Conservation (phyloP, 306 rosid genomes). For the Aeschynomene evenia region DNA sequence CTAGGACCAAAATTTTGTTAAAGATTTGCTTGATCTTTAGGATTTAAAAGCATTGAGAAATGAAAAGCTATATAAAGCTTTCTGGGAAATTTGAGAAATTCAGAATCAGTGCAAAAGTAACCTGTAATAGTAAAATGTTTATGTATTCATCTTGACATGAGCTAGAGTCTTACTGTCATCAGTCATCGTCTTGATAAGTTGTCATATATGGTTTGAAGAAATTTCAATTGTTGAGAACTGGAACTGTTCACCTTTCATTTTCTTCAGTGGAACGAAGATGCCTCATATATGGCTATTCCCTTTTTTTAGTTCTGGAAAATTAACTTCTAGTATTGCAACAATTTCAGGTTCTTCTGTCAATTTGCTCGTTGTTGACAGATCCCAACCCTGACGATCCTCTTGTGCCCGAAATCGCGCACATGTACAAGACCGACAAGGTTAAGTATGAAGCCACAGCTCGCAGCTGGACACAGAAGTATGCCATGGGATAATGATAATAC, state of each 20-base stretch:
- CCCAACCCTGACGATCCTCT: conserved; percentile 92
- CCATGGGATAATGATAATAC: conserved; percentile 61
- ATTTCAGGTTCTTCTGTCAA: conserved; percentile 75
- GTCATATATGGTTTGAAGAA: background rate
- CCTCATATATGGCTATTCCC: background rate
- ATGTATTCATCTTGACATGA: background rate
- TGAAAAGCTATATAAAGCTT: background rate
- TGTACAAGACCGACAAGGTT: conserved; percentile 80
- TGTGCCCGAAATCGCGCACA: conserved; percentile 89
- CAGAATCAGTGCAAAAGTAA: background rate
- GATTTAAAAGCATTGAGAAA: background rate
- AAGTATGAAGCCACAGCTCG: conserved; percentile 95
- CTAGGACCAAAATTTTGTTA: background rate
- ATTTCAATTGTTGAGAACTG: background rate
- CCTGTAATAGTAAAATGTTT: background rate
- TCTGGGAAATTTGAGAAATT: background rate
- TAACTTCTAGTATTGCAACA: conserved; percentile 6
- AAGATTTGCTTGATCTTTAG: background rate
- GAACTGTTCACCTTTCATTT: background rate
- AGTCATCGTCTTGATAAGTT: background rate
- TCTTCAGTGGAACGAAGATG: background rate
- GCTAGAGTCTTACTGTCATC: background rate
- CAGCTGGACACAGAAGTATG: conserved; percentile 91
- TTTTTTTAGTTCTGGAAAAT: conserved; percentile 10
- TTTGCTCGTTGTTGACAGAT: conserved; percentile 81